These are phyloP conservation scores for Phytophthora europaea DNA, from an alignment of 352 stramenopile species.

Conservation along the genomic window DNA sequence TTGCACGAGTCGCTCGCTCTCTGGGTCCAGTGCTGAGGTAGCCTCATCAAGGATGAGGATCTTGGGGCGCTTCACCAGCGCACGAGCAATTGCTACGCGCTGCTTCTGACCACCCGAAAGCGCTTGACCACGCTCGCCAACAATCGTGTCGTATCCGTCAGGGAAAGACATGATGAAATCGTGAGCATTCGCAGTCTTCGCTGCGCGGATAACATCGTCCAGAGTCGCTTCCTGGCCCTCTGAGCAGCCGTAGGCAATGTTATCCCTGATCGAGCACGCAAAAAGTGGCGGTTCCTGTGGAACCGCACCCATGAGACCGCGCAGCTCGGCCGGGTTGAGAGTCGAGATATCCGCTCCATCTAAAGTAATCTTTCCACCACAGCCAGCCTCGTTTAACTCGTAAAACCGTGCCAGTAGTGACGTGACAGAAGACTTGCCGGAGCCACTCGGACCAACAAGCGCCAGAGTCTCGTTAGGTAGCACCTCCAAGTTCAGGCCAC, in stretches of 20 bases:
- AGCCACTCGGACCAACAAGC: constrained; percentile 76
- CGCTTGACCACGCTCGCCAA: constrained; percentile 75
- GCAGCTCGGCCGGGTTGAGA: constrained; percentile 62
- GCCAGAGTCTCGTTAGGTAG: constrained; percentile 75
- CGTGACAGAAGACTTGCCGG: constrained; percentile 79
- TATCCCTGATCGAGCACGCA: constrained; percentile 78
- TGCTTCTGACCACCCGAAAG: constrained; percentile 87
- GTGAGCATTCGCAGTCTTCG: constrained; percentile 79
- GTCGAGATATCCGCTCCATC: constrained; percentile 70
- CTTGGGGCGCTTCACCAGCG: constrained; percentile 78
- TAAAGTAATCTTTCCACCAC: constrained; percentile 61
- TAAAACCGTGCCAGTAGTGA: constrained; percentile 84
- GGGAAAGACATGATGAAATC: constrained; percentile 85
- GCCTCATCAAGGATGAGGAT: constrained; percentile 87
- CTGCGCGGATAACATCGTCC: constrained; percentile 67
- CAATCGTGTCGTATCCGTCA: constrained; percentile 81
- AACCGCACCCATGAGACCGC: constrained; percentile 74
- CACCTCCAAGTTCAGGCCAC: constrained; percentile 62
- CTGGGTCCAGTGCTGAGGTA: constrained; percentile 77
- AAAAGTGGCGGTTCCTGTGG: constrained; percentile 81
- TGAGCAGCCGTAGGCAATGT: constrained; percentile 80
- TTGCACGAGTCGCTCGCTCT: constrained; percentile 84
- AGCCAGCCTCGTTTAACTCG: constrained; percentile 59
- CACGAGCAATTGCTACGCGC: constrained; percentile 80
- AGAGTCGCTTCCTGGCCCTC: constrained; percentile 54